Percentiles rank a stretch among this genome's conserved stretches.
phyloP scores from a whole-genome alignment of 179 eudicot species.

The Silene noctiflora region DNA sequence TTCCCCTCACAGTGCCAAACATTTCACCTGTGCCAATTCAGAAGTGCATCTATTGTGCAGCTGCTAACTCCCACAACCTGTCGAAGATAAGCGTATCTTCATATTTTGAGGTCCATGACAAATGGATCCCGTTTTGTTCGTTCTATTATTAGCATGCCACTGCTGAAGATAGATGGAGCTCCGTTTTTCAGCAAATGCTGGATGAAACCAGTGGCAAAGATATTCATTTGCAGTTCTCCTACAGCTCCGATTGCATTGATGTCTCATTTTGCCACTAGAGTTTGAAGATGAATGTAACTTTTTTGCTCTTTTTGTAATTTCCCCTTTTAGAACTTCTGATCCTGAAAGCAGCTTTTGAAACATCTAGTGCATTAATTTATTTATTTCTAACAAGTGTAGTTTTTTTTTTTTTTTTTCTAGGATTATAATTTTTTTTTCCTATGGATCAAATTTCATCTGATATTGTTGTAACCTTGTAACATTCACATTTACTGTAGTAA shows the following conservation, averaged over 20 bases:
- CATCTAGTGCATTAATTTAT: constrained; percentile 36
- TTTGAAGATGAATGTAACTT: constrained; percentile 34
- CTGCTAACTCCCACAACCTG: constrained; percentile 24
- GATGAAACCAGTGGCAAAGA: constrained; percentile 34
- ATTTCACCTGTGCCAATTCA: constrained; percentile 26
- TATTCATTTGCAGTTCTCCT: constrained; percentile 55
- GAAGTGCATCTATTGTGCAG: constrained; percentile 37
- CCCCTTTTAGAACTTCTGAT: constrained; percentile 18
- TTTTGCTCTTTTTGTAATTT: constrained; percentile 19
- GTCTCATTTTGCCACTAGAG: constrained; percentile 42
- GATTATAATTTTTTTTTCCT: background rate
- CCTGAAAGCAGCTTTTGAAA: constrained; percentile 14
- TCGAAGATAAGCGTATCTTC: constrained; percentile 21
- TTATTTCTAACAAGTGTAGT: constrained; percentile 26
- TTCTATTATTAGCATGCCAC: constrained; percentile 29
- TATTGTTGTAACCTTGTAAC: constrained; percentile 17
- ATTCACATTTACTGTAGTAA: constrained; percentile 12
- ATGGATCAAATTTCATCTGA: background rate
- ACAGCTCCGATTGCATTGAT: constrained; percentile 33
- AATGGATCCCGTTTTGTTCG: constrained; percentile 38
- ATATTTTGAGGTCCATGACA: constrained; percentile 22
- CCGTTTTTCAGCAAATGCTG: constrained; percentile 31
- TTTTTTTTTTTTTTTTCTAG: background rate
- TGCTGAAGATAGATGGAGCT: constrained; percentile 28
- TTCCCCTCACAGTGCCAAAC: constrained; percentile 31